Percentiles rank a stretch among this genome's conserved stretches.
Conservation (phyloP, 148 eudicot species). For the Vaccinium macrocarpon region DNA sequence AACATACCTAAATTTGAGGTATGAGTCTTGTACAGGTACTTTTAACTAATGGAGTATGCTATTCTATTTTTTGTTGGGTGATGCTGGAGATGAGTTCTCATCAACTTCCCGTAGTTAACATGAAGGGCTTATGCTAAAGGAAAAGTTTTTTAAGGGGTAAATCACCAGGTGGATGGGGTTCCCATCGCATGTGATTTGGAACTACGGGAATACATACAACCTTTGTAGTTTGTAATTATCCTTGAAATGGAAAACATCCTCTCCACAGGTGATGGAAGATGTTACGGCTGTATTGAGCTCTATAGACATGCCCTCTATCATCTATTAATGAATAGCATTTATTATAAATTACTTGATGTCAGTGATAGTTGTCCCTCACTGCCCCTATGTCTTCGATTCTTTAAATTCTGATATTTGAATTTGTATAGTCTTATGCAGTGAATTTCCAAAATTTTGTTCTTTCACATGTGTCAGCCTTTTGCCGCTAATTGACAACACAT, state of each 20-base stretch:
- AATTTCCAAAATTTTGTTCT: neutral
- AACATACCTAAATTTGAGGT: slow-evolving; percentile 96
- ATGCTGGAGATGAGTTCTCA: neutral
- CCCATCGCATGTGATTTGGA: neutral
- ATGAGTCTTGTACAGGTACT: slow-evolving; percentile 14
- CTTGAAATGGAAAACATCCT: neutral
- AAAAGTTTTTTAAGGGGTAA: neutral
- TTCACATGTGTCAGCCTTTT: neutral
- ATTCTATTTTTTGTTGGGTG: slow-evolving; percentile 7
- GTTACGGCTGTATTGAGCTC: neutral
- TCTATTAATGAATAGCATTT: neutral
- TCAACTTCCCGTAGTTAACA: neutral
- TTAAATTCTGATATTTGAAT: neutral
- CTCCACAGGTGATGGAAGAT: neutral
- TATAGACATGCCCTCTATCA: neutral
- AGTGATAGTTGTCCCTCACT: neutral
- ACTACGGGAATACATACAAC: neutral
- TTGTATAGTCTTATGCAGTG: neutral
- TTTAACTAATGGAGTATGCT: neutral
- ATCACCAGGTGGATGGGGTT: slow-evolving; percentile 6
- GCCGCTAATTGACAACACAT: neutral
- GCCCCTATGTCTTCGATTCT: neutral
- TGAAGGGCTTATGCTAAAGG: neutral
- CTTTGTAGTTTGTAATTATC: slow-evolving; percentile 6
- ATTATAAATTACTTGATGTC: neutral